Evolutionary conservation across 2,329 filamentous ascomycete genomes (phyloP).

Genomic region (Aquanectria penicillioides): DNA sequence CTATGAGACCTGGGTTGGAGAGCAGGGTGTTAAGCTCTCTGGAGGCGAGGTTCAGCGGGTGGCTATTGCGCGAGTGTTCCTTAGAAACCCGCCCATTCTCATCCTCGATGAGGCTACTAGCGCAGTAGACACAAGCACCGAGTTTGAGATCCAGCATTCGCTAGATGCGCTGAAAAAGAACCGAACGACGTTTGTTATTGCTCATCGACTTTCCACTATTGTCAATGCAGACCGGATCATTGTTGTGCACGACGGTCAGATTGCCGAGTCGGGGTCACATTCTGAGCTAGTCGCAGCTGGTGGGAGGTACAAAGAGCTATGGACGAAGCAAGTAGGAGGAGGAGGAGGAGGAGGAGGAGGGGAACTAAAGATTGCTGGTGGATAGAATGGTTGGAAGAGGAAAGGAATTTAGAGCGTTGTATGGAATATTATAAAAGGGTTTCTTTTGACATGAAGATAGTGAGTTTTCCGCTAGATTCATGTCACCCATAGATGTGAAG

Average conservation of each 20-base stretch:
- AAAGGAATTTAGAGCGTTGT: no score
- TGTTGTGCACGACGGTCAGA: conserved; percentile 61
- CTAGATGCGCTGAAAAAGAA: conserved; percentile 56
- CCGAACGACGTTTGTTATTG: conserved; percentile 63
- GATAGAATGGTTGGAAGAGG: no score
- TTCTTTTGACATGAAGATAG: no score
- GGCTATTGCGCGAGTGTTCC: conserved; percentile 54
- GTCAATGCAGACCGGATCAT: conserved; percentile 62
- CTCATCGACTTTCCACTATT: conserved; percentile 53
- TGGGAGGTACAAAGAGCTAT: conserved; percentile 62
- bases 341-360: no score
- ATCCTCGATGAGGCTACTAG: conserved; percentile 63
- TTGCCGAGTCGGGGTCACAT: conserved; percentile 64
- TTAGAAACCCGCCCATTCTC: conserved; percentile 42
- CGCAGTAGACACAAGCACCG: conserved; percentile 56
- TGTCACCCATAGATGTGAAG: no score
- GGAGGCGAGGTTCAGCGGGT: conserved; percentile 62
- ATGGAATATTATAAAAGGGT: no score
- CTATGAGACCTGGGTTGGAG: conserved; percentile 59
- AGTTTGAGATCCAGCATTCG: conserved; percentile 56
- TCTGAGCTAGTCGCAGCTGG: conserved; percentile 55
- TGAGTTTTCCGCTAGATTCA: no score
- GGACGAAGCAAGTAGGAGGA: conserved; percentile 55
- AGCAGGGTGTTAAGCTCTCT: conserved; percentile 59
- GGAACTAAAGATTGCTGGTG: no score